Base-by-base conservation (phyloP, 2,329 filamentous ascomycete species). In the Xylariales sp. region DNA sequence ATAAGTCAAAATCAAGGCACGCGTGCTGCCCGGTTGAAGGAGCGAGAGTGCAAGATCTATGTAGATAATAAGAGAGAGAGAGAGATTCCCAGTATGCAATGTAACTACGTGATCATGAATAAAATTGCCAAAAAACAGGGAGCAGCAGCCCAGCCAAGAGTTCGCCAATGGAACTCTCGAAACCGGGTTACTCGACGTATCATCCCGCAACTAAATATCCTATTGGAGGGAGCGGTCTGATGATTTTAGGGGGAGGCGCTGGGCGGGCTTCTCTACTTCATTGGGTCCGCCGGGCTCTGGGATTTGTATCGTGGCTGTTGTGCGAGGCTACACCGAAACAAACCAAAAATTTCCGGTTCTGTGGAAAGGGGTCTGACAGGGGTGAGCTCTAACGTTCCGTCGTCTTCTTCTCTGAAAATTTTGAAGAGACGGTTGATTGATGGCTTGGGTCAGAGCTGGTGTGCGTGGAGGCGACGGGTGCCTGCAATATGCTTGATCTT, bases 281-380 rank as follows among this genome's bases (percentile, higher is more conserved):
- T 60, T 62, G 28, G 32, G 36, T 50, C 16, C 18, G 4, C 55
- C 41, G 16, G 30, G 30, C 16, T 9, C 18, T 16, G 5, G 43
- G 12, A 45, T 34, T 5, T 41, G 41, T 23, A n/a, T 48, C 18
- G 32, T 18, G 57, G 54, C 50, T 63, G 67, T 52, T 23, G 67
- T 67, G 55, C 52, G 41, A 67, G 59, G 67, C 64, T 63, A 68
- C 61, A 65, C 65, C 28, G 49, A 61, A 39, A 16, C 41, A 36
- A 34, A 23, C 45, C 28, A 45, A 7, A 50, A 16, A n/a, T 36
- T 14, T 8, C 54, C 34, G 30, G 54, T 57, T 58, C 30, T 45
- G 28, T 48, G 34, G 43, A 39, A 23, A 30, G 54, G 14, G 54
- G 39, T n/a, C 10, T n/a, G 54, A 12, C 18, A 41, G 23, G 23